Percentiles rank a stretch among this genome's conserved stretches.
phyloP scores from a whole-genome alignment of 2,329 filamentous ascomycete genomes.

The Rhexocercosporidium sp. region DNA sequence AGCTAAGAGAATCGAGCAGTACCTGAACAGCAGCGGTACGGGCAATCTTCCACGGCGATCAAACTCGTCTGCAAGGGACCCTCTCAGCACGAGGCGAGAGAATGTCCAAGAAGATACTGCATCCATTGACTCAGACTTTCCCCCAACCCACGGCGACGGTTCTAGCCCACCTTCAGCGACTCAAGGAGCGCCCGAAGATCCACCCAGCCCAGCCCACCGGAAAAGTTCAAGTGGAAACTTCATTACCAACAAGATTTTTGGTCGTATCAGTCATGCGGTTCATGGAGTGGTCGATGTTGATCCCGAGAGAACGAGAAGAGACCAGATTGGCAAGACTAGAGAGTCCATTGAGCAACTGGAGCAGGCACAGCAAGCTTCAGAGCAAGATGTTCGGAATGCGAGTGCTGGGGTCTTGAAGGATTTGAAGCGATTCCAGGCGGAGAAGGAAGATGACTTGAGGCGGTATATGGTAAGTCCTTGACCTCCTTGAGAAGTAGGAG shows the following conservation, averaged over 20 bases:
- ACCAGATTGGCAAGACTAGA: slow-evolving; percentile 93
- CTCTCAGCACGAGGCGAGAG: slow-evolving; percentile 53
- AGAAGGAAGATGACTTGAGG: slow-evolving; percentile 93
- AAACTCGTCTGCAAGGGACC: slow-evolving; percentile 58
- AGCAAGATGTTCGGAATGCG: slow-evolving; percentile 91
- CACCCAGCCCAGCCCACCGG: slow-evolving; percentile 64
- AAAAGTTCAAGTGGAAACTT: slow-evolving; percentile 88
- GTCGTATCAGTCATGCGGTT: slow-evolving; percentile 91
- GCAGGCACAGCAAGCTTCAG: slow-evolving; percentile 85
- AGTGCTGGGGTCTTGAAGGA: slow-evolving; percentile 88
- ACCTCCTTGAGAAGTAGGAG: slow-evolving; percentile 17
- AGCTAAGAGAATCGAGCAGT: slow-evolving; percentile 91
- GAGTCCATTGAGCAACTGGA: slow-evolving; percentile 87
- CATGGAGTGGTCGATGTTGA: slow-evolving; percentile 97
- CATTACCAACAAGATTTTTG: slow-evolving; percentile 92
- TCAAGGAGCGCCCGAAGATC: slow-evolving; percentile 68
- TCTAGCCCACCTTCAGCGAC: slow-evolving; percentile 73
- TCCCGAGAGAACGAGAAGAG: slow-evolving; percentile 87
- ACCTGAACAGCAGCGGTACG: slow-evolving; percentile 76
- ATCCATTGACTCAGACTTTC: slow-evolving; percentile 95
- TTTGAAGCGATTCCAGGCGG: slow-evolving; percentile 87
- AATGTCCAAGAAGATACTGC: slow-evolving; percentile 76
- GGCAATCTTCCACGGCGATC: slow-evolving; percentile 69
- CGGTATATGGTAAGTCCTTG: slow-evolving; percentile 84
- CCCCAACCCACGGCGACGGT: slow-evolving; percentile 80